A percentile compares a stretch with the other conserved stretches of the same genome.
These are phyloP conservation scores for Volvox africanus DNA, from an alignment of 139 green algal genomes.

Conservation along the genomic window DNA sequence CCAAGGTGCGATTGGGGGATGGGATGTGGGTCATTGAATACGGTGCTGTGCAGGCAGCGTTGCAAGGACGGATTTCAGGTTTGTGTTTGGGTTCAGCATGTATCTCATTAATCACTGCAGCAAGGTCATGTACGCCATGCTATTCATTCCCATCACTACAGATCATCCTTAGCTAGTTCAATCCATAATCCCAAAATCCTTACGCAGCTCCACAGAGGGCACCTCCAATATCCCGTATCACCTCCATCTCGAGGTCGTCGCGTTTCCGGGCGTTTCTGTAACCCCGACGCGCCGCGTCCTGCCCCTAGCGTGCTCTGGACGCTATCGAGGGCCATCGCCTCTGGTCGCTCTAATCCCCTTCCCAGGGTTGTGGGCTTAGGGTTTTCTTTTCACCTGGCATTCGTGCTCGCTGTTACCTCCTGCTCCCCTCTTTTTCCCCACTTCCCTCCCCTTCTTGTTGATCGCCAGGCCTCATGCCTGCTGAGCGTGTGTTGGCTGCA, in stretches of 20 bases:
- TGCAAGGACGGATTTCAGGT: not conserved
- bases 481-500: slow-evolving; percentile 54
- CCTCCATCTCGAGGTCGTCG: too few species aligned
- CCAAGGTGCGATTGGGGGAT: slow-evolving; percentile 44
- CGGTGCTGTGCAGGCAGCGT: not conserved
- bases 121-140: not conserved
- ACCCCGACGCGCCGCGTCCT: not conserved
- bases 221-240: too few species aligned
- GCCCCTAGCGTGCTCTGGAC: not conserved
- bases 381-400: not conserved
- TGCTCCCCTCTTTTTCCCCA: not conserved
- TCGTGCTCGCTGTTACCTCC: not conserved
- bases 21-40: not conserved
- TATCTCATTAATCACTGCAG: not conserved
- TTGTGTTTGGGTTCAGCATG: not conserved
- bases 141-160: not conserved
- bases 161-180: not conserved
- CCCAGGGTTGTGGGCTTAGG: not conserved
- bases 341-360: not conserved
- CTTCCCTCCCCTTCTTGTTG: not conserved
- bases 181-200: too few species aligned
- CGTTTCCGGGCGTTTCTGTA: too few species aligned
- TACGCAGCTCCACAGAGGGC: too few species aligned
- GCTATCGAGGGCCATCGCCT: not conserved
- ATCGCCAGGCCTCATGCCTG: slow-evolving; percentile 45